A percentile compares a stretch with the other conserved stretches of the same genome.
These are phyloP conservation scores for Malassezia furfur DNA, from an alignment of 1,284 basidiomycete species.

Conservation along the genomic window DNA sequence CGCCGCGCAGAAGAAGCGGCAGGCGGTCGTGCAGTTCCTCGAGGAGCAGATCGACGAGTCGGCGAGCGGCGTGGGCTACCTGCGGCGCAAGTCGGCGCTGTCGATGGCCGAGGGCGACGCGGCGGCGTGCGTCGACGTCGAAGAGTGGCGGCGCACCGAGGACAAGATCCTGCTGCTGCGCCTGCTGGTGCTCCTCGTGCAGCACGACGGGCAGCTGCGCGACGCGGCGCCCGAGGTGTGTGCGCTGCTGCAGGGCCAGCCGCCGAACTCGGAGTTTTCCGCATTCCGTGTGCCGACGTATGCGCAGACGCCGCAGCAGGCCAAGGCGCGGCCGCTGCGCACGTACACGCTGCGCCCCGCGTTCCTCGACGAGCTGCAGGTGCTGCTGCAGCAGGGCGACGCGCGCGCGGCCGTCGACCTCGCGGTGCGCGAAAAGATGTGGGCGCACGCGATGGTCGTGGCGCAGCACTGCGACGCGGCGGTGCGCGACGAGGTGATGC, in stretches of 20 bases:
- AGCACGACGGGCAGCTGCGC: constrained; percentile 36
- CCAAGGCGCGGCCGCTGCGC: constrained; percentile 18
- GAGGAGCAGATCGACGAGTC: constrained; percentile 36
- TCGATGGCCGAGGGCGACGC: not conserved
- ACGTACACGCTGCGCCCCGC: constrained; percentile 28
- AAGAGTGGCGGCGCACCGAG: constrained; percentile 33
- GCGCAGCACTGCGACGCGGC: constrained; percentile 86
- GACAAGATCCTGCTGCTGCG: constrained; percentile 39
- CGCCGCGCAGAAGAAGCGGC: constrained; percentile 35
- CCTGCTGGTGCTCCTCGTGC: constrained; percentile 34
- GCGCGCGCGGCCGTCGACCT: constrained; percentile 76
- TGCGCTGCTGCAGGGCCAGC: constrained; percentile 5
- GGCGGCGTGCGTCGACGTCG: constrained; percentile 11
- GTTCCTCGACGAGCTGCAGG: constrained; percentile 39
- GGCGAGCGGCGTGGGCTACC: constrained; percentile 36
- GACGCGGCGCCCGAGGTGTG: constrained; percentile 3
- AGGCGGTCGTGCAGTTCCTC: constrained; percentile 30
- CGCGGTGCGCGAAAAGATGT: constrained; percentile 76
- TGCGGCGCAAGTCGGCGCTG: constrained; percentile 19
- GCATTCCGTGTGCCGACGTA: constrained; percentile 16
- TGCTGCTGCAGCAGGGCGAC: constrained; percentile 57
- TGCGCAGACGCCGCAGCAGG: constrained; percentile 6
- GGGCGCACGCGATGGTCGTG: constrained; percentile 93
- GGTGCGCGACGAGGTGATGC: constrained; percentile 80
- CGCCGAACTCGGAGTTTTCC: constrained; percentile 1